Evolutionary conservation across 106 monocot genomes (phyloP).

Genomic region (Dendrobium officinale): DNA sequence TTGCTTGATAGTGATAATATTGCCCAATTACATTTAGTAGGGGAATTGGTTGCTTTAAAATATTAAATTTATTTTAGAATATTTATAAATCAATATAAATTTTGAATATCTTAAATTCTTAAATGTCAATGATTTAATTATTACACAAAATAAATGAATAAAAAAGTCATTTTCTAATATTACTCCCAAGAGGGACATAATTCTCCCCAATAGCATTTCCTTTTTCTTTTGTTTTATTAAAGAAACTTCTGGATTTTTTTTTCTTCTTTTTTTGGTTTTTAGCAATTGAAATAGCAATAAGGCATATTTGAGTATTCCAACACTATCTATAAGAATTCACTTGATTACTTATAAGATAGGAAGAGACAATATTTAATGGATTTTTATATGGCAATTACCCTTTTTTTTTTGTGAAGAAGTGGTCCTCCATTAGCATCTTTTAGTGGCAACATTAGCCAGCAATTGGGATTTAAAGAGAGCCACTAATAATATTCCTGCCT

Average conservation of each 20-base stretch:
- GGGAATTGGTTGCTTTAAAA: too few relatives aligned
- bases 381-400: neutral
- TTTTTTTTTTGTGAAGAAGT: neutral
- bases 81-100: too few relatives aligned
- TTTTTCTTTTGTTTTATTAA: neutral
- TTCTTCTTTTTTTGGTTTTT: neutral
- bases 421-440: neutral
- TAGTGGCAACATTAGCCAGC: neutral
- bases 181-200: too few relatives aligned
- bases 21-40: neutral
- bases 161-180: too few relatives aligned
- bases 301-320: neutral
- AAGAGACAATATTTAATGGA: neutral
- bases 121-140: too few relatives aligned
- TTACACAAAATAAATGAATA: too few relatives aligned
- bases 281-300: neutral
- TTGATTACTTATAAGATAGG: neutral
- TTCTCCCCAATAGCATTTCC: too few relatives aligned
- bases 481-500: slow-evolving; percentile 1
- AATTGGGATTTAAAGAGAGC: neutral
- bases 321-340: neutral
- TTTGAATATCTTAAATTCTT: too few relatives aligned
- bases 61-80: too few relatives aligned
- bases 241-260: neutral
- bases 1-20: neutral